Evolutionary conservation across 2,329 filamentous ascomycete genomes (phyloP).

Genomic region (Aspergillus sclerotialis): DNA sequence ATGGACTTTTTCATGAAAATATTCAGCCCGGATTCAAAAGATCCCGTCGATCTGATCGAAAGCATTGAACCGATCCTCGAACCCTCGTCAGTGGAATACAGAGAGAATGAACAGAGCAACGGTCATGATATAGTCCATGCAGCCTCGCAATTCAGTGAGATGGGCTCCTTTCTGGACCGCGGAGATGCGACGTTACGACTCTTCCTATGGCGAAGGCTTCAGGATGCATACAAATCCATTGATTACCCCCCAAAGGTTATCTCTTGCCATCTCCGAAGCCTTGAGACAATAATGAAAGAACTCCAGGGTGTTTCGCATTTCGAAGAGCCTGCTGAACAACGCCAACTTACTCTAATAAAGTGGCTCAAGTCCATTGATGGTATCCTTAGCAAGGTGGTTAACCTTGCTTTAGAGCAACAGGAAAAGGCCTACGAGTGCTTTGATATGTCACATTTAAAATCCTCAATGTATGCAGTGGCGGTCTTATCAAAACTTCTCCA

Average conservation of each 20-base stretch:
- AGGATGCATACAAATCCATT: slow-evolving; percentile 79
- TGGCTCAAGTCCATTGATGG: slow-evolving; percentile 76
- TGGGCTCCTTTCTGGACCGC: slow-evolving; percentile 76
- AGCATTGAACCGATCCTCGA: slow-evolving; percentile 89
- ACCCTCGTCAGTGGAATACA: slow-evolving; percentile 39
- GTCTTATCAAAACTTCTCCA: slow-evolving; percentile 70
- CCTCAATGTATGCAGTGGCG: slow-evolving; percentile 64
- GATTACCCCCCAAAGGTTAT: slow-evolving; percentile 81
- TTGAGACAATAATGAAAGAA: slow-evolving; percentile 73
- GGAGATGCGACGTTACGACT: slow-evolving; percentile 77
- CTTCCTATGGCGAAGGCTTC: slow-evolving; percentile 85
- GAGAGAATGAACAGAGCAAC: slow-evolving; percentile 9
- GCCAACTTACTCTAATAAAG: slow-evolving; percentile 65
- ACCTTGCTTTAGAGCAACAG: slow-evolving; percentile 59
- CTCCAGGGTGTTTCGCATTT: slow-evolving; percentile 54
- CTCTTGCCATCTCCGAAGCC: slow-evolving; percentile 76
- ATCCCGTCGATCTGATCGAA: slow-evolving; percentile 81
- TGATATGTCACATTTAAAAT: slow-evolving; percentile 68
- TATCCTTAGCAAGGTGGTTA: slow-evolving; percentile 64
- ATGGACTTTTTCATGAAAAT: slow-evolving; percentile 93
- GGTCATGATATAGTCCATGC: slow-evolving; percentile 37
- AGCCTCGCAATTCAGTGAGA: slow-evolving; percentile 55
- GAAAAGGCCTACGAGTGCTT: slow-evolving; percentile 70
- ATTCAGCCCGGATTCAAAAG: slow-evolving; percentile 73
- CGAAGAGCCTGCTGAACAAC: slow-evolving; percentile 52